phyloP scores from a whole-genome alignment of 768 basidiomycete genomes.

The Amyloporia xantha region DNA sequence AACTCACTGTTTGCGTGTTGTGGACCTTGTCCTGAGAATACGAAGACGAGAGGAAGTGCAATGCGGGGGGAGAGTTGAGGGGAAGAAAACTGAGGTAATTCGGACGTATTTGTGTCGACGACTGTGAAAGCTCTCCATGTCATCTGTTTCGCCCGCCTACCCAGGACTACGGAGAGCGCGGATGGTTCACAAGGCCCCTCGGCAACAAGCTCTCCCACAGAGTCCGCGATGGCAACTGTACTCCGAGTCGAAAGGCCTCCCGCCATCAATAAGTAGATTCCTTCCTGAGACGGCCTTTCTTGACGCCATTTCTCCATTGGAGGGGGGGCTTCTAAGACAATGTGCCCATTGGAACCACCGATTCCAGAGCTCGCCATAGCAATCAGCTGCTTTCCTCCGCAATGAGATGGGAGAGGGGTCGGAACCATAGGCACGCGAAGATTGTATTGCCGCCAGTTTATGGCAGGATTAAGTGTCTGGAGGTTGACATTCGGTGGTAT shows the following conservation, averaged over 20 bases:
- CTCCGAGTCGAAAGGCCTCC: conserved; percentile 10
- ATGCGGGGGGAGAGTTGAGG: neutral
- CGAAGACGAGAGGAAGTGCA: conserved; percentile 26
- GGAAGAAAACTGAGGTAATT: neutral
- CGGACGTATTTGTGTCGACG: neutral
- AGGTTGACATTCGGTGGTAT: conserved; percentile 39
- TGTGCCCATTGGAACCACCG: conserved; percentile 38
- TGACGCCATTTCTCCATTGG: neutral
- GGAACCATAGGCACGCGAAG: conserved; percentile 29
- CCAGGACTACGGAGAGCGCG: conserved; percentile 1
- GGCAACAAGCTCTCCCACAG: conserved; percentile 2
- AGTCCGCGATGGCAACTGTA: neutral
- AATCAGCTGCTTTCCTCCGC: conserved; percentile 24
- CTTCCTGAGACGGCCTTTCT: neutral
- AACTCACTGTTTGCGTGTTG: conserved; percentile 33
- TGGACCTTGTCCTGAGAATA: conserved; percentile 35
- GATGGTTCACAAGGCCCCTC: neutral
- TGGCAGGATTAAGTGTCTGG: conserved; percentile 28
- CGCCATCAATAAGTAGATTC: conserved; percentile 1
- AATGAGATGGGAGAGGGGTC: conserved; percentile 20
- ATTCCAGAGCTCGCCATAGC: conserved; percentile 40
- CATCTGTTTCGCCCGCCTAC: conserved; percentile 7
- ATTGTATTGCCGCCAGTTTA: conserved; percentile 33
- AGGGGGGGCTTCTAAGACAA: conserved; percentile 32
- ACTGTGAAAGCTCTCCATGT: conserved; percentile 8